phyloP scores from a whole-genome alignment of 2,329 filamentous ascomycete genomes.

The Ascochyta clinopodiicola region DNA sequence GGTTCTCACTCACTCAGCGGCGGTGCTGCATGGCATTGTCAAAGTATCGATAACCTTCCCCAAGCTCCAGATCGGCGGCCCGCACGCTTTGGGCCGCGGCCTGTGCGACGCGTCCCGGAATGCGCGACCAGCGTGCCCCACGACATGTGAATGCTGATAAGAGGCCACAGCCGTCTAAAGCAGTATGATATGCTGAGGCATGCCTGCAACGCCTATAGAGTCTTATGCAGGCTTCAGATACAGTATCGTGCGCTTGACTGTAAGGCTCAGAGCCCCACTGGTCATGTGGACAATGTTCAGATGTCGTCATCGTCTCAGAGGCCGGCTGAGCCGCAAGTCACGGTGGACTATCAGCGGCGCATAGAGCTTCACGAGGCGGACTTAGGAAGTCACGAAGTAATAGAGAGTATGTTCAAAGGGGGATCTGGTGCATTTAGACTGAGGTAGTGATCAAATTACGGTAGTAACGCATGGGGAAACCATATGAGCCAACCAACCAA shows the following conservation, averaged over 20 bases:
- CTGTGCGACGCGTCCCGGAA: constrained; percentile 20
- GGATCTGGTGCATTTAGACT: constrained; percentile 28
- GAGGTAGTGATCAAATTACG: constrained; percentile 31
- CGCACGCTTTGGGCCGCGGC: constrained; percentile 23
- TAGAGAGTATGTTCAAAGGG: constrained; percentile 13
- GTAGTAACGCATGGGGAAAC: constrained; percentile 23
- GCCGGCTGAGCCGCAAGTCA: constrained; percentile 42
- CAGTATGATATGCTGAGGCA: background rate
- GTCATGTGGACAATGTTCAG: constrained; percentile 28
- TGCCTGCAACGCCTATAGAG: too few species aligned
- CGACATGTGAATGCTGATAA: constrained; percentile 7
- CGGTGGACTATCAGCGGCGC: constrained; percentile 28
- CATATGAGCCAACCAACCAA: constrained; percentile 2
- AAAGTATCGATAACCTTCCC: constrained; percentile 28
- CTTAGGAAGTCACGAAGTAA: constrained; percentile 7
- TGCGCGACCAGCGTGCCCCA: constrained; percentile 22
- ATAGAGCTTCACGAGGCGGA: constrained; percentile 18
- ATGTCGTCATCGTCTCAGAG: constrained; percentile 44
- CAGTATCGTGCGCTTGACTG: constrained; percentile 2
- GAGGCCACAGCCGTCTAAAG: background rate
- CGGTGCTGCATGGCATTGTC: background rate
- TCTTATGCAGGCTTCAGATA: background rate
- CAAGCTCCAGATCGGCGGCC: constrained; percentile 22
- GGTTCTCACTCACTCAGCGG: background rate
- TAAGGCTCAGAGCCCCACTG: constrained; percentile 2